These are phyloP conservation scores for Pluteus cervinus DNA, from an alignment of 768 basidiomycete species.

Conservation along the genomic window DNA sequence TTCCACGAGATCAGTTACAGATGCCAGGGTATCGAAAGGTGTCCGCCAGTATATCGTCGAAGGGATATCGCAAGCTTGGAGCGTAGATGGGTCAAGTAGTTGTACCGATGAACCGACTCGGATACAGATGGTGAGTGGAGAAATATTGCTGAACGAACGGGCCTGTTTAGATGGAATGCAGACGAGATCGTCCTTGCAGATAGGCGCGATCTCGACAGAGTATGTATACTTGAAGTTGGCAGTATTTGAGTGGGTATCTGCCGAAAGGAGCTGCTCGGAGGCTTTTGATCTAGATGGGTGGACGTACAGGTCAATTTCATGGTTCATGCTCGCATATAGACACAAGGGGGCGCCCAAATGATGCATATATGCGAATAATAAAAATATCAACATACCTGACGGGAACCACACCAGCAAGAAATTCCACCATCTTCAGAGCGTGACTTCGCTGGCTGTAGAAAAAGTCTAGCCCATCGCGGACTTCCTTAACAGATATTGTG, in stretches of 20 bases:
- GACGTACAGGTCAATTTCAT: constrained; percentile 54
- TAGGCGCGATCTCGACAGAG: constrained; percentile 93
- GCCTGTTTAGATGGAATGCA: constrained; percentile 84
- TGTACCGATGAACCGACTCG: constrained; percentile 92
- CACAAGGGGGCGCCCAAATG: too few relatives aligned
- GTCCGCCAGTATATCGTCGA: constrained; percentile 84
- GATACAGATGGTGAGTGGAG: constrained; percentile 78
- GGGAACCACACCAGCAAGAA: constrained; percentile 82
- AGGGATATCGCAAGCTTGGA: constrained; percentile 78
- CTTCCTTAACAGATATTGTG: constrained; percentile 90
- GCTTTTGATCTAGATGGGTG: constrained; percentile 59
- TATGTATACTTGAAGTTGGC: constrained; percentile 98
- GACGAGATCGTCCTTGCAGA: constrained; percentile 97
- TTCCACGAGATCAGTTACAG: constrained; percentile 81
- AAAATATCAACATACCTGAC: constrained; percentile 22
- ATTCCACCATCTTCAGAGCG: constrained; percentile 96
- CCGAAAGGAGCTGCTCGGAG: constrained; percentile 91
- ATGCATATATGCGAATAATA: neutral
- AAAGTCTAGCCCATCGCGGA: constrained; percentile 92
- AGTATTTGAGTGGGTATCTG: constrained; percentile 87
- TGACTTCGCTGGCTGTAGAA: constrained; percentile 90
- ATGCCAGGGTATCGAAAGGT: constrained; percentile 81
- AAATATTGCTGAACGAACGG: constrained; percentile 80
- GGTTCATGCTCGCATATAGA: too few relatives aligned
- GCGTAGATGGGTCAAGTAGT: constrained; percentile 82